A percentile compares a stretch with the other conserved stretches of the same genome.
These are phyloP conservation scores for Orbilia javanica DNA, from an alignment of 2,329 filamentous ascomycete species.

Conservation along the genomic window DNA sequence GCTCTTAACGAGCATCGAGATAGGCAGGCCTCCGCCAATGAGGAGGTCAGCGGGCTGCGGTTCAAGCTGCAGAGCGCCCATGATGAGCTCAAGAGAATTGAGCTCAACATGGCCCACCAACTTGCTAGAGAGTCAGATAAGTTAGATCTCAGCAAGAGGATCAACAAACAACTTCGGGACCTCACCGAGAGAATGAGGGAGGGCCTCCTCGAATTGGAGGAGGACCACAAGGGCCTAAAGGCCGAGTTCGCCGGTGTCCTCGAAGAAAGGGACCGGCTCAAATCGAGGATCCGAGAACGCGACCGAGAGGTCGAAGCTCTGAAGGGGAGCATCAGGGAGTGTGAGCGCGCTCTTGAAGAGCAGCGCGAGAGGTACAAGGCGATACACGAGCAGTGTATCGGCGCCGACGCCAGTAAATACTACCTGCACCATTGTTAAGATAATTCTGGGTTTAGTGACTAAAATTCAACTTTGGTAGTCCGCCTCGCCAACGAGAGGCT, in stretches of 20 bases:
- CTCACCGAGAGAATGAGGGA: slow-evolving; percentile 3
- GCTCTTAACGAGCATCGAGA: slow-evolving; percentile 38
- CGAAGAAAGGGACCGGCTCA: slow-evolving; percentile 24
- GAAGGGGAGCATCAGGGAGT: not conserved
- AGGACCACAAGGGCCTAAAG: slow-evolving; percentile 14
- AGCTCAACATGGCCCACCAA: slow-evolving; percentile 17
- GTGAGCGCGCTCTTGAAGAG: slow-evolving; percentile 1
- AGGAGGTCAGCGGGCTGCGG: slow-evolving; percentile 24
- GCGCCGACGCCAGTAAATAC: slow-evolving; percentile 31
- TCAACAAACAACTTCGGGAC: slow-evolving; percentile 17
- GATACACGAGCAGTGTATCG: slow-evolving; percentile 10
- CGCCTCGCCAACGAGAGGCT: slow-evolving; percentile 10
- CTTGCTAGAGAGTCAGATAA: slow-evolving; percentile 29
- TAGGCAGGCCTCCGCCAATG: not conserved
- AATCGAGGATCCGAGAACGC: slow-evolving; percentile 21
- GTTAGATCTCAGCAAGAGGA: slow-evolving; percentile 13
- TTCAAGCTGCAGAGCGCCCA: slow-evolving; percentile 13
- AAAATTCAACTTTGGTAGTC: not conserved
- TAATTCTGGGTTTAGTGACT: not conserved
- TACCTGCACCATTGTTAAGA: not conserved
- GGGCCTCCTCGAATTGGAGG: slow-evolving; percentile 16
- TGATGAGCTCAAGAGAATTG: slow-evolving; percentile 32
- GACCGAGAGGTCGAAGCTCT: slow-evolving; percentile 15
- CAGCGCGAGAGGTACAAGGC: slow-evolving; percentile 30
- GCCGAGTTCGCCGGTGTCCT: slow-evolving; percentile 11